These are phyloP conservation scores for Stachybotrys echinatus DNA, from an alignment of 2,329 filamentous ascomycete species.

Conservation along the genomic window DNA sequence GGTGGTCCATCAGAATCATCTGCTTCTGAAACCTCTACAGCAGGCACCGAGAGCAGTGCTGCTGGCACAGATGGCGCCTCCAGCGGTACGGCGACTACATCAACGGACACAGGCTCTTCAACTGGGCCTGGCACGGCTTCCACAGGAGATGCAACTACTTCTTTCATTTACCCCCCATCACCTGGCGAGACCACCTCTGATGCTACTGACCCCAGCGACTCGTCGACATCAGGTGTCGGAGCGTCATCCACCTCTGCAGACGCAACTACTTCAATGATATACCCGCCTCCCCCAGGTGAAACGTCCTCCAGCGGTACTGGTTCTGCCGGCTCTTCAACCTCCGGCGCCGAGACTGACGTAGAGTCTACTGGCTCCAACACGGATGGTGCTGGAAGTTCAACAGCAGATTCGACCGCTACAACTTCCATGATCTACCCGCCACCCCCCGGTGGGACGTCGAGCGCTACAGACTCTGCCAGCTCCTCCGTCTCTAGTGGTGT, in stretches of 20 bases:
- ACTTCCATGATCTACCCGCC: neutral
- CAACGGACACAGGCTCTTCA: neutral
- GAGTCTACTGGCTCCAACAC: too few relatives aligned
- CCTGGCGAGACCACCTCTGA: neutral
- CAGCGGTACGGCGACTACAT: neutral
- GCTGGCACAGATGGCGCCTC: neutral
- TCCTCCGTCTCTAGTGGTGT: neutral
- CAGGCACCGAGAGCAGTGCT: neutral
- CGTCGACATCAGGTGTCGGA: neutral
- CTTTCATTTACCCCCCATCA: neutral
- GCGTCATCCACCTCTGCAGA: neutral
- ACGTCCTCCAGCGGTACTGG: neutral
- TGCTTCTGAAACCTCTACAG: neutral
- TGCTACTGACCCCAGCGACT: neutral
- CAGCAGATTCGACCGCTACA: neutral
- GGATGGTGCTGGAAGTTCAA: too few relatives aligned
- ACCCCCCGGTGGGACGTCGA: neutral
- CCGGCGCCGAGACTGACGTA: too few relatives aligned
- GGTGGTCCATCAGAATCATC: neutral
- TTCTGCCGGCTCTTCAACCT: neutral
- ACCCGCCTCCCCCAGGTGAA: neutral
- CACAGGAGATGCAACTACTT: neutral
- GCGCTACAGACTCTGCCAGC: neutral
- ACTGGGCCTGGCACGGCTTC: neutral
- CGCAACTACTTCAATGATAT: neutral